Evolutionary conservation across 2,329 filamentous ascomycete species (phyloP).

Genomic region (Trichoderma arundinaceum): DNA sequence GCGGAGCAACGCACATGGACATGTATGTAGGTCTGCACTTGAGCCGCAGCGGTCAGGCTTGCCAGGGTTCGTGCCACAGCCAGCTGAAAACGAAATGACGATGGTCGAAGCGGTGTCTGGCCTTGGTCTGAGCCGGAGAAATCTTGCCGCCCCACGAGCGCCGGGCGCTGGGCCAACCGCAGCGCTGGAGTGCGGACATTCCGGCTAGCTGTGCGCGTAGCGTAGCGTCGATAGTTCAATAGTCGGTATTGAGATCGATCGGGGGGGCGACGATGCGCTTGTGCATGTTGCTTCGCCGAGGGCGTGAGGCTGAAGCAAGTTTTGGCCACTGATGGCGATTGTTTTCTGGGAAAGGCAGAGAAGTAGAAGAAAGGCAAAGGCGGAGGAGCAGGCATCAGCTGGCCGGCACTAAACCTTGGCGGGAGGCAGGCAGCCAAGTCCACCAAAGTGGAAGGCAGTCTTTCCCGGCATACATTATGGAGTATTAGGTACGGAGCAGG

Average conservation of each 20-base stretch:
- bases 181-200: background rate
- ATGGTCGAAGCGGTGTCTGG: slow-evolving; percentile 6
- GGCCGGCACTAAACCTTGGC: background rate
- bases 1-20: background rate
- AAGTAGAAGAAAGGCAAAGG: background rate
- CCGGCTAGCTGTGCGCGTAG: slow-evolving; percentile 4
- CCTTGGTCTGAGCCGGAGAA: slow-evolving; percentile 7
- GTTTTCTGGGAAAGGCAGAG: background rate
- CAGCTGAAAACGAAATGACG: slow-evolving; percentile 30
- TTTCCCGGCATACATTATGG: too few relatives aligned
- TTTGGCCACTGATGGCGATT: slow-evolving; percentile 1
- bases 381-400: slow-evolving; percentile 18
- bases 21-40: background rate
- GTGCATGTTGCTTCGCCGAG: slow-evolving; percentile 24
- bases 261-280: slow-evolving; percentile 22
- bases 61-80: slow-evolving; percentile 20
- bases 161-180: slow-evolving; percentile 7
- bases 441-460: background rate
- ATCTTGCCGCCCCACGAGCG: slow-evolving; percentile 19
- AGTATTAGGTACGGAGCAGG: too few relatives aligned
- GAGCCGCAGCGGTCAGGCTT: slow-evolving; percentile 20
- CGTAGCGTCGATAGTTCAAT: slow-evolving; percentile 23
- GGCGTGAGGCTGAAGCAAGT: slow-evolving; percentile 7
- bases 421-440: background rate
- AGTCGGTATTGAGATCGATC: slow-evolving; percentile 25